Percentiles rank a stretch among this genome's conserved stretches.
Evolutionary conservation across 192 early-diverging fungal genomes (phyloP).

Genomic region (Mortierella hygrophila): DNA sequence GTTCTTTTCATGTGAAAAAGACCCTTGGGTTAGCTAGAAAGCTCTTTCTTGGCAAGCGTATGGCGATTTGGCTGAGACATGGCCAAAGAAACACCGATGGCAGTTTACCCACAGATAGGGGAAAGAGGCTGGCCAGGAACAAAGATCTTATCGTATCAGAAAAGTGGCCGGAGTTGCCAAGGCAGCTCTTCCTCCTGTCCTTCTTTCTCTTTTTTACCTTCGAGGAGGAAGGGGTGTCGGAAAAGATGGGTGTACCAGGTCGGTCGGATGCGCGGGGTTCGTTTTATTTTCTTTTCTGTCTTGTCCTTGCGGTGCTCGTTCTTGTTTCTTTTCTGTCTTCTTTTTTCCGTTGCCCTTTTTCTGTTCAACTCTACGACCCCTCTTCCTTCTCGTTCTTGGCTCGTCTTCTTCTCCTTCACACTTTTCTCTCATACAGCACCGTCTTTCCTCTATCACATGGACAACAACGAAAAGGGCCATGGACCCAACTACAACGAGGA

Average conservation of each 20-base stretch:
- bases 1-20: too few relatives aligned
- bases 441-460: slow-evolving; percentile 19
- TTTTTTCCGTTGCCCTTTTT: background rate
- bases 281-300: background rate
- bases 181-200: background rate
- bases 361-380: background rate
- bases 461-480: slow-evolving; percentile 43
- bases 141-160: background rate
- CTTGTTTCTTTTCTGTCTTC: background rate
- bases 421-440: background rate
- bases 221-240: background rate
- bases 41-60: background rate
- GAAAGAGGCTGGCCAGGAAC: background rate
- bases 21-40: background rate
- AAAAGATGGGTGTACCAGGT: background rate
- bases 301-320: background rate
- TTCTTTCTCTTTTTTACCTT: background rate
- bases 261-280: background rate
- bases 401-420: background rate
- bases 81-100: background rate
- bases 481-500: slow-evolving; percentile 47
- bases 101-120: background rate
- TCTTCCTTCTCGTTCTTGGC: background rate
- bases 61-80: background rate
- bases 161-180: background rate